These are phyloP conservation scores for Penicillium ochrochloron DNA, from an alignment of 495 filamentous ascomycete species.

Conservation along the genomic window DNA sequence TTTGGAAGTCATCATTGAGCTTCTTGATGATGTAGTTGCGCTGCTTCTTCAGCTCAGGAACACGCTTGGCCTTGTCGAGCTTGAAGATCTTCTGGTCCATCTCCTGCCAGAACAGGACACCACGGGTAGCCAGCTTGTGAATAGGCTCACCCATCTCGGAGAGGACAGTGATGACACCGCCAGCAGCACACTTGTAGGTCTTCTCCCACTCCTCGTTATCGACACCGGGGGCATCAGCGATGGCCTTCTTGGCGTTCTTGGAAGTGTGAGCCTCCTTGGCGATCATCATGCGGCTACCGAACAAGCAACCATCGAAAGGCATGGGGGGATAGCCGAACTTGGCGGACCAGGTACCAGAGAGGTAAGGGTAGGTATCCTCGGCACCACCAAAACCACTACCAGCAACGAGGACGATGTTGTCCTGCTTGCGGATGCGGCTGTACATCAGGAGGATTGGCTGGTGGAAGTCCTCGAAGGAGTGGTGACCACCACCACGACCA, in stretches of 20 bases:
- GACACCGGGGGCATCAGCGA: slow-evolving; percentile 85
- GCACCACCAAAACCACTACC: slow-evolving; percentile 54
- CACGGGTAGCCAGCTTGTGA: slow-evolving; percentile 94
- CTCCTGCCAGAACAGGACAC: slow-evolving; percentile 94
- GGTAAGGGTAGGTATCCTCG: slow-evolving; percentile 53
- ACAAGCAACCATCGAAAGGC: slow-evolving; percentile 55
- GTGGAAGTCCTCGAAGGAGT: slow-evolving; percentile 59
- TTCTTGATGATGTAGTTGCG: slow-evolving; percentile 96
- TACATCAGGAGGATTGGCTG: slow-evolving; percentile 51
- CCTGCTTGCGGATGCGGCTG: slow-evolving; percentile 44
- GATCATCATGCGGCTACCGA: slow-evolving; percentile 56
- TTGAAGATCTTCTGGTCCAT: slow-evolving; percentile 98
- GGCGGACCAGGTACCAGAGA: slow-evolving; percentile 50
- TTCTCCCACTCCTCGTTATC: slow-evolving; percentile 93
- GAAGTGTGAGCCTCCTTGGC: slow-evolving; percentile 85
- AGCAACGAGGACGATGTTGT: slow-evolving; percentile 53
- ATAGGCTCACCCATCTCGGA: slow-evolving; percentile 99
- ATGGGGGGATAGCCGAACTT: slow-evolving; percentile 46
- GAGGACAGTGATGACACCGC: slow-evolving; percentile 94
- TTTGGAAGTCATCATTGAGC: slow-evolving; percentile 97
- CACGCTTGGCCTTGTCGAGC: slow-evolving; percentile 90
- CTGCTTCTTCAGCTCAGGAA: slow-evolving; percentile 89
- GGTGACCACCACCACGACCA: slow-evolving; percentile 56
- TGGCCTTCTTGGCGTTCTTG: slow-evolving; percentile 90
- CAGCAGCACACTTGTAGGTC: slow-evolving; percentile 90